These are phyloP conservation scores for Yarrowia deformans DNA, from an alignment of 805 yeast species.

Conservation along the genomic window DNA sequence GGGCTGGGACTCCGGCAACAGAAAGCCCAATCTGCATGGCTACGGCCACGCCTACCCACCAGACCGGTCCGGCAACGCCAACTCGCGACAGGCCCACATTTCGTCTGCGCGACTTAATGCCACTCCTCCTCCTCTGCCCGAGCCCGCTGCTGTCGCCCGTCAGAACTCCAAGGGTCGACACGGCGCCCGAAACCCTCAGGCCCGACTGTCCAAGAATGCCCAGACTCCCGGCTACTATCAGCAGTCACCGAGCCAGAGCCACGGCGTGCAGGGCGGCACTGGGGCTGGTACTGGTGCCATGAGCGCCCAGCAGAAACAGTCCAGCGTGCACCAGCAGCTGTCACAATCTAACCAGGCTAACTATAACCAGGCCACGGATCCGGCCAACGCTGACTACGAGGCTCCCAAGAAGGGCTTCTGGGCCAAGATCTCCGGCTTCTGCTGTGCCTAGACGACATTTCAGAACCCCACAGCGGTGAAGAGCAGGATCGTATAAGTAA, in stretches of 20 bases:
- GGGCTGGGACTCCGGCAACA: constrained; percentile 94
- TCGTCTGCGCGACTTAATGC: constrained; percentile 54
- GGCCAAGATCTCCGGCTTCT: constrained; percentile 35
- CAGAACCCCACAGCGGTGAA: neutral
- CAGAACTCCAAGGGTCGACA: constrained; percentile 49
- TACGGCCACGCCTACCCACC: constrained; percentile 95
- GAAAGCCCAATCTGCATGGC: constrained; percentile 93
- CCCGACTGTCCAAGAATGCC: constrained; percentile 38
- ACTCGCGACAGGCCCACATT: constrained; percentile 46
- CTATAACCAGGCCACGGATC: constrained; percentile 38
- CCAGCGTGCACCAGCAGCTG: constrained; percentile 37
- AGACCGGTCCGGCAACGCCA: constrained; percentile 36
- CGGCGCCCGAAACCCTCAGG: constrained; percentile 40
- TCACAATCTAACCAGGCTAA: constrained; percentile 38
- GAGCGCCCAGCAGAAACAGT: constrained; percentile 36
- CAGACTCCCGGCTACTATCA: constrained; percentile 37
- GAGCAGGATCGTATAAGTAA: constrained; percentile 34
- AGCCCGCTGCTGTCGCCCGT: constrained; percentile 51
- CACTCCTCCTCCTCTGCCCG: constrained; percentile 50
- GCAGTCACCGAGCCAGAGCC: constrained; percentile 39
- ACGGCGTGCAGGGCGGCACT: constrained; percentile 28
- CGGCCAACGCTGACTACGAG: constrained; percentile 40
- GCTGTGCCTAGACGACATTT: constrained; percentile 31
- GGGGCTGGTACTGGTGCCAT: constrained; percentile 23
- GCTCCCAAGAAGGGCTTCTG: constrained; percentile 40